These are phyloP conservation scores for Lecanosticta acicola DNA, from an alignment of 2,329 filamentous ascomycete species.

Conservation along the genomic window DNA sequence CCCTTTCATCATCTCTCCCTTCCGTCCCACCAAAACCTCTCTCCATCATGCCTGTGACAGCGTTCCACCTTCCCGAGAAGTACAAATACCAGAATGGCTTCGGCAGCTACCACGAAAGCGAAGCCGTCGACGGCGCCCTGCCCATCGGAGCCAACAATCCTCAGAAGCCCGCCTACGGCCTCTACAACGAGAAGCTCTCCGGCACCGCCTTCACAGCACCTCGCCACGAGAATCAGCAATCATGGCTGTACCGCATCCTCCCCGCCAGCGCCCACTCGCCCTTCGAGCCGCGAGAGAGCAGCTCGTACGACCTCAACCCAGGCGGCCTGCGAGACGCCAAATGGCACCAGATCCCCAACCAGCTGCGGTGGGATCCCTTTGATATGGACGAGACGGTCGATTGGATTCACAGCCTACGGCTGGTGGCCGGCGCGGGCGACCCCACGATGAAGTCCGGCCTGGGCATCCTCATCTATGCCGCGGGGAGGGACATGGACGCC, in stretches of 20 bases:
- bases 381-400: slow-evolving; percentile 64
- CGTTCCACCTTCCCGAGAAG: slow-evolving; percentile 58
- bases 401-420: slow-evolving; percentile 63
- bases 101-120: slow-evolving; percentile 70
- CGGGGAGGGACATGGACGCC: slow-evolving; percentile 69
- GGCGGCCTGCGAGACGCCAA: slow-evolving; percentile 33
- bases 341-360: slow-evolving; percentile 71
- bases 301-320: slow-evolving; percentile 47
- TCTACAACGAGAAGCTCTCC: slow-evolving; percentile 71
- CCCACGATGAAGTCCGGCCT: slow-evolving; percentile 72
- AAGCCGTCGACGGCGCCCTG: slow-evolving; percentile 68
- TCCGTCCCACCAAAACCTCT: no score
- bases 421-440: slow-evolving; percentile 74
- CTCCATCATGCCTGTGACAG: slow-evolving; percentile 56
- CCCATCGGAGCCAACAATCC: slow-evolving; percentile 75
- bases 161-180: slow-evolving; percentile 67
- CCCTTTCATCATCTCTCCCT: background rate
- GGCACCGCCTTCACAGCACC: slow-evolving; percentile 56
- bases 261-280: slow-evolving; percentile 54
- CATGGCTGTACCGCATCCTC: slow-evolving; percentile 54
- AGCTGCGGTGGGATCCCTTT: slow-evolving; percentile 74
- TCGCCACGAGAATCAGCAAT: slow-evolving; percentile 52
- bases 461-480: slow-evolving; percentile 75
- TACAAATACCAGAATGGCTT: slow-evolving; percentile 79
- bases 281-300: slow-evolving; percentile 47